These are phyloP conservation scores for Salix purpurea DNA, from an alignment of 345 rosid genomes.

Conservation along the genomic window DNA sequence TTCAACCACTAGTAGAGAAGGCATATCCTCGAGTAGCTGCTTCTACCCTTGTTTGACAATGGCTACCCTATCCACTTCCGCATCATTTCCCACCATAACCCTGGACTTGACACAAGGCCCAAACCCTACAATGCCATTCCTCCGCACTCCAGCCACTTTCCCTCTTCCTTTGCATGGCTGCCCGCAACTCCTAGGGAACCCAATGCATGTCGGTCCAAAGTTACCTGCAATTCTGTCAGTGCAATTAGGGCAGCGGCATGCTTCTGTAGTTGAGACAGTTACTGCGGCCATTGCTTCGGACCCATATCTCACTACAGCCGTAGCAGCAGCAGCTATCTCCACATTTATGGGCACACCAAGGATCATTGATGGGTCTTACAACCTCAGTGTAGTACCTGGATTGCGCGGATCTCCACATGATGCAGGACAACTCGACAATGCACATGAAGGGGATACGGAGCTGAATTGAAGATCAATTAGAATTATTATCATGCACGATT, in stretches of 20 bases:
- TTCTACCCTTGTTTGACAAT: conserved; percentile 52
- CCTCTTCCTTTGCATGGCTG: conserved; percentile 46
- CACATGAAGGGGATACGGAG: no score
- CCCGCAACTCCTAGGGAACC: conserved; percentile 34
- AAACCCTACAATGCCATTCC: conserved; percentile 33
- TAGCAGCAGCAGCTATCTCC: conserved; percentile 67
- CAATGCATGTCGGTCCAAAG: conserved; percentile 25
- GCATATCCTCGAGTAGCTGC: conserved; percentile 25
- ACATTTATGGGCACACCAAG: conserved; percentile 37
- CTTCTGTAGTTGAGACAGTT: conserved; percentile 60
- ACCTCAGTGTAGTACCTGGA: conserved; percentile 15
- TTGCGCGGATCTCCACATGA: conserved; percentile 64
- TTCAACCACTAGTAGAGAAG: conserved; percentile 60
- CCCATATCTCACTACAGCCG: conserved; percentile 75
- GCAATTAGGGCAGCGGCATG: conserved; percentile 44
- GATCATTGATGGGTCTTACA: conserved; percentile 18
- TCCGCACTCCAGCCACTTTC: conserved; percentile 28
- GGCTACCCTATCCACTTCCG: conserved; percentile 57
- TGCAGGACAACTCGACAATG: no score
- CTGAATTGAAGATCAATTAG: no score
- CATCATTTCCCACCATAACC: conserved; percentile 75
- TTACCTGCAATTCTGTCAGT: conserved; percentile 18
- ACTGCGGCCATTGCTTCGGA: conserved; percentile 72
- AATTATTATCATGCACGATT: no score
- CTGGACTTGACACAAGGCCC: conserved; percentile 74